Conservation (phyloP, 2,329 filamentous ascomycete species). For the Aureobasidium sp. region DNA sequence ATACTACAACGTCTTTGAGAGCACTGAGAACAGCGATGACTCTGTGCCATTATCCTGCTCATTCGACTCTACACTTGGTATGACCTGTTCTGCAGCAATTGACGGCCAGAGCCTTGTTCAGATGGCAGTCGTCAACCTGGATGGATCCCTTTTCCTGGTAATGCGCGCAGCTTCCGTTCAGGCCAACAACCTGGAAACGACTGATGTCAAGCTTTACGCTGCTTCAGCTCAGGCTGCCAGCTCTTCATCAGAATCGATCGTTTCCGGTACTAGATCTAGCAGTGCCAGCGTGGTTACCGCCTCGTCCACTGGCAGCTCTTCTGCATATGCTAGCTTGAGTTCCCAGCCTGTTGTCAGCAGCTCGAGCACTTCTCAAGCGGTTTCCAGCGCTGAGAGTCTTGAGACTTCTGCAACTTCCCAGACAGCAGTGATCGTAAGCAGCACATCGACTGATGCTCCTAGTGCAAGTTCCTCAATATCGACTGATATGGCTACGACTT, state of each 20-base stretch:
- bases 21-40: neutral
- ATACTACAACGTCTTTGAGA: constrained; percentile 9
- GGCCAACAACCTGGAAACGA: neutral
- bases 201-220: neutral
- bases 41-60: constrained; percentile 2
- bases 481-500: neutral
- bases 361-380: neutral
- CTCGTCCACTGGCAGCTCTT: neutral
- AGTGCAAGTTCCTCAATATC: neutral
- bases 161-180: constrained; percentile 3
- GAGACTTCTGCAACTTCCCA: neutral
- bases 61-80: neutral
- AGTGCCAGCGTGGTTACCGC: neutral
- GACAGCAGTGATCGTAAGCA: neutral
- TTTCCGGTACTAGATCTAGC: neutral
- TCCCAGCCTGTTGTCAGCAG: neutral
- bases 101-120: neutral
- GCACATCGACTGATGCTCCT: neutral
- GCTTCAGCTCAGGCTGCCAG: neutral
- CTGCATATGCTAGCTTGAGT: neutral
- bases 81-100: neutral
- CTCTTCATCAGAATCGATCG: neutral
- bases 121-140: neutral
- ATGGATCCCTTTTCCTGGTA: neutral
- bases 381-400: neutral